These are phyloP conservation scores for Blastocystis sp. DNA, from an alignment of 352 stramenopile genomes.

Conservation along the genomic window DNA sequence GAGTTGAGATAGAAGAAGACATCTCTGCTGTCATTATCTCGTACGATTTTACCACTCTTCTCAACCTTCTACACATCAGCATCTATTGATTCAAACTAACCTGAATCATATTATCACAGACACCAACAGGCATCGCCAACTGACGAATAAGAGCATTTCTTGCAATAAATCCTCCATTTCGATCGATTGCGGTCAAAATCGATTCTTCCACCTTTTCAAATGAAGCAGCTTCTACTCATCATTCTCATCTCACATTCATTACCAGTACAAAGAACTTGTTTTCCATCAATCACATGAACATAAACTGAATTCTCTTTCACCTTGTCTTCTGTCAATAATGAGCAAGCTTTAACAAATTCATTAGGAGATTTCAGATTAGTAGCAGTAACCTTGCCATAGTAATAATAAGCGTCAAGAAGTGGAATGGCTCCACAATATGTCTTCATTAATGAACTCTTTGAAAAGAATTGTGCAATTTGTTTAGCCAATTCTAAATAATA, in stretches of 20 bases:
- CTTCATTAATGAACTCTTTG: background rate
- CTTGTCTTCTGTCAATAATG: background rate
- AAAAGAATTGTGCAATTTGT: constrained; percentile 42
- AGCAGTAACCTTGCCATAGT: constrained; percentile 29
- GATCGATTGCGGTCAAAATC: background rate
- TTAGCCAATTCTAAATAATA: constrained; percentile 8
- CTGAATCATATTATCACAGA: constrained; percentile 12
- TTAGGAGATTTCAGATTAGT: constrained; percentile 43
- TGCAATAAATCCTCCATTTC: background rate
- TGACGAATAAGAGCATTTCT: constrained; percentile 18
- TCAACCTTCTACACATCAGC: constrained; percentile 35
- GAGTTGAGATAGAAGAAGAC: constrained; percentile 29
- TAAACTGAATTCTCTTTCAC: background rate
- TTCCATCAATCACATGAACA: constrained; percentile 7
- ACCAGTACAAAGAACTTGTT: constrained; percentile 21
- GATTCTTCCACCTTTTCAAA: background rate
- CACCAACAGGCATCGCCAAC: background rate
- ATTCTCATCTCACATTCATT: background rate
- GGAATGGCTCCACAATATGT: constrained; percentile 29
- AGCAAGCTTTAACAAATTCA: constrained; percentile 6
- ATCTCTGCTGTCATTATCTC: background rate
- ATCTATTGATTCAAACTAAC: background rate
- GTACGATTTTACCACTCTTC: constrained; percentile 35
- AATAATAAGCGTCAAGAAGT: constrained; percentile 51
- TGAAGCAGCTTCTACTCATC: background rate